Base-by-base conservation (phyloP, 768 basidiomycete species). In the Tricholomella constricta region DNA sequence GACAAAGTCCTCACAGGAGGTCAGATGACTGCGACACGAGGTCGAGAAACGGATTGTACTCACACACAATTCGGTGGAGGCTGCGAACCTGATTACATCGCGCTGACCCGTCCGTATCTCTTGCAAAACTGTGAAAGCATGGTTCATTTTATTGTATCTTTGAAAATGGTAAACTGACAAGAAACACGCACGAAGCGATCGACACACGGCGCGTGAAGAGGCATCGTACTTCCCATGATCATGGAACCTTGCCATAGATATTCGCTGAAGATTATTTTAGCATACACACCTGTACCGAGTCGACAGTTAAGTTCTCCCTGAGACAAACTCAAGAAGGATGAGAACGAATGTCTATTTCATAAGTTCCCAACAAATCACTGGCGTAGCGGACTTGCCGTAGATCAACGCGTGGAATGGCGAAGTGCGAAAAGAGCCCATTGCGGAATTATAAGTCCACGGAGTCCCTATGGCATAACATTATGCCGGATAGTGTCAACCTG, bases 391-490 rank as follows among this genome's bases (percentile, higher is more conserved):
- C 10, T 15, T 37, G 17, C 6, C 6, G 36, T 19, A 11, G 36
- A 37, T 37, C 36, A 37, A 37, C 36, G 17, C 36, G 15, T 37
- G 36, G 36, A 37, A 4, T 19, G 34, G 34, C 29, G 15, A 32
- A 22, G 15, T n/a, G 27, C 12, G 45, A 46, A 46, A 17, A 20
- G 27, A 20, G 36, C 36, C n/a, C 4, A n/a, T n/a, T 34, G 6
- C 17, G 34, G 12, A 3, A 34, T n/a, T 11, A 29, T 49, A 15
- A 41, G n/a, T n/a, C 17, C 2, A 34, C 48, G 48, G 48, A 27
- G 38, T 29, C 43, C 40, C 48, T 43, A 50, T 50, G 48, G 48
- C 27, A 42, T 23, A 40, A 41, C n/a, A 17, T 40, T 40, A 27
- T 43, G 20, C 42, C 50, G 40, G 17, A 20, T 29, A 17, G 27